Evolutionary conservation across 1,139 yeast species (phyloP), one percentile per base, ranked within the genome.

Genomic region (Lodderomyces pseudojiufengensis): DNA sequence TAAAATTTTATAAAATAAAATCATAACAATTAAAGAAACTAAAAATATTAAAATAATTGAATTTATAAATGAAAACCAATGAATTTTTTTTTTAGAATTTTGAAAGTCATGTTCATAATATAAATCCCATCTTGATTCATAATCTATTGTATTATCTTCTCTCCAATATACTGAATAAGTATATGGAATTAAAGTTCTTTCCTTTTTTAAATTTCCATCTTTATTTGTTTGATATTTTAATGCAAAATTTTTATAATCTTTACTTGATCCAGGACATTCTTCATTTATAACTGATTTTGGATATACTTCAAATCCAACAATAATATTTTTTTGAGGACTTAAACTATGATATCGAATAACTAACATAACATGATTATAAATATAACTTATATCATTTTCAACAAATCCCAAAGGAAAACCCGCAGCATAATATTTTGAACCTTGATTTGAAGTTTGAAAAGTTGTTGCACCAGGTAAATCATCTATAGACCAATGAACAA

Each of bases 401-500:
- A 76, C 76, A 47, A 76, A 81, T 0, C 97, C 97, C 31, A 88
- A 55, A 1, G 95, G 90, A 61, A 87, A 88, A 1, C 96, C 97
- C 2, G 95, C 79, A 4, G 88, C 84, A 50, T 87, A 87, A 56
- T 82, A 84, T 52, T 85, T 82, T 35, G 67, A 63, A 29, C 74
- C 65, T 29, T 71, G 73, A 32, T 73, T 76, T 4, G 78, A 70
- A 6, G 84, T 78, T 24, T 81, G 76, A 51, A 82, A 84, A 1
- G 95, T 84, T 4, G 96, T 86, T 3, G 95, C 94, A 3, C 94
- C 95, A 0, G 96, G 96, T 27, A 88, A 62, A 13, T 82, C 87
- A 60, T 88, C 96, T 14, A 87, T 68, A 29, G 76, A 60, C 96
- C 96, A 88, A 52, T 87, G 92, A 9, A 75, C 88, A 35, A 81